A percentile compares a stretch with the other conserved stretches of the same genome.
Evolutionary conservation across 352 stramenopile species (phyloP).

Genomic region (Thraustotheca clavata): DNA sequence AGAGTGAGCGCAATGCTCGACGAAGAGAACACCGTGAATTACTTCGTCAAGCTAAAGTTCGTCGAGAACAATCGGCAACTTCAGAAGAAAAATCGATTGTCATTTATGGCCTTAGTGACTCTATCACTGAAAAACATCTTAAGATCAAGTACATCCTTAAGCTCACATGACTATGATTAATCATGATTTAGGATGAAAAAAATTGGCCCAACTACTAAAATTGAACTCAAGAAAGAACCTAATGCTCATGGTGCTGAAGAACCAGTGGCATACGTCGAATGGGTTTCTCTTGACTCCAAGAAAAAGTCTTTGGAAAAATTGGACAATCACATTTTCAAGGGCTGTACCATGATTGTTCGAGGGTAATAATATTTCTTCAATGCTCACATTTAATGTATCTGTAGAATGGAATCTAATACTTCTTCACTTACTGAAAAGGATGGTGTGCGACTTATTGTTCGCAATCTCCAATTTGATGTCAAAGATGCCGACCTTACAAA

Average conservation of each 20-base stretch:
- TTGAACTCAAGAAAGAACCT: conserved; percentile 53
- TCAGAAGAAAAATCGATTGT: conserved; percentile 59
- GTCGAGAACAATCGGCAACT: conserved; percentile 45
- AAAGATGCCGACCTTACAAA: conserved; percentile 63
- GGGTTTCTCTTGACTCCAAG: conserved; percentile 45
- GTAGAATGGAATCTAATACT: conserved; percentile 5
- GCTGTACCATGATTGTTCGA: conserved; percentile 47
- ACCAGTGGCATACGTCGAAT: conserved; percentile 46
- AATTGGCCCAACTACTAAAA: conserved; percentile 38
- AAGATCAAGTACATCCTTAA: conserved; percentile 39
- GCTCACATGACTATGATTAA: not conserved
- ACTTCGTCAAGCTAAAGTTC: conserved; percentile 51
- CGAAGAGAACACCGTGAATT: conserved; percentile 71
- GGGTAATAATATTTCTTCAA: not conserved
- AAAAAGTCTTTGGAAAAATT: conserved; percentile 52
- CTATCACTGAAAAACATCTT: conserved; percentile 68
- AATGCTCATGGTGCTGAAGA: conserved; percentile 27
- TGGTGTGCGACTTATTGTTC: conserved; percentile 69
- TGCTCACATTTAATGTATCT: not conserved
- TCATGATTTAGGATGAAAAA: conserved; percentile 38
- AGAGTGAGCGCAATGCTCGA: conserved; percentile 74
- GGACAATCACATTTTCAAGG: conserved; percentile 81
- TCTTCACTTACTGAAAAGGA: conserved; percentile 25
- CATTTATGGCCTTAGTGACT: conserved; percentile 57
- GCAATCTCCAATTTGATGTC: conserved; percentile 76